Conservation (phyloP, 495 filamentous ascomycete genomes). For the Sabuloglossum arenarium region DNA sequence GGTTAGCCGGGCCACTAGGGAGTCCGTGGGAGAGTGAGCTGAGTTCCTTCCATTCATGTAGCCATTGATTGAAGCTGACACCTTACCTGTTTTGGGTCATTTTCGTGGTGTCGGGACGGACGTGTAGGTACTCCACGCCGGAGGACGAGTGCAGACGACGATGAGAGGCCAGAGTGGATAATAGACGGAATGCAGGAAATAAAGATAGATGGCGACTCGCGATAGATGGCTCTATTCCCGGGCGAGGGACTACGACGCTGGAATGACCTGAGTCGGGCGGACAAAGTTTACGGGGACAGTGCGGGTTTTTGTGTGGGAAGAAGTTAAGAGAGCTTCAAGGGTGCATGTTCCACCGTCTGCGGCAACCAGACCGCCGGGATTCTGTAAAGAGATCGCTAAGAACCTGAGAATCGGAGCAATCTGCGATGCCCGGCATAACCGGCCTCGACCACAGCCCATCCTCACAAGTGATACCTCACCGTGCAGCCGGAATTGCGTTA, state of each 20-base stretch:
- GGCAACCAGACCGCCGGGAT: not conserved
- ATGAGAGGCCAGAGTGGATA: not conserved
- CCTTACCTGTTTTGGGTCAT: not conserved
- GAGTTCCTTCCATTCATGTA: not conserved
- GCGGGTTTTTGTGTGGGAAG: conserved; percentile 2
- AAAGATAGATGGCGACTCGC: not conserved
- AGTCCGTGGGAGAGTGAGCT: not conserved
- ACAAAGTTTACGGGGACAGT: not conserved
- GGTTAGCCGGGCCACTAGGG: conserved; percentile 13
- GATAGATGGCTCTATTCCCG: not conserved
- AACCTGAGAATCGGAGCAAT: conserved; percentile 2
- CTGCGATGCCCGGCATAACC: conserved; percentile 2
- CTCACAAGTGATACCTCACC: conserved; percentile 2
- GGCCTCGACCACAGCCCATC: not conserved
- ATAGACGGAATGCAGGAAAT: not conserved
- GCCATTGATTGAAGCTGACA: not conserved
- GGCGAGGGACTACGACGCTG: not conserved
- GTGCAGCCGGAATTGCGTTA: conserved; percentile 1
- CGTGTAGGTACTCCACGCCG: not conserved
- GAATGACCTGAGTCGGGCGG: not conserved
- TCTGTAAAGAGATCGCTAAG: conserved; percentile 2
- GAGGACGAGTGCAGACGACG: not conserved
- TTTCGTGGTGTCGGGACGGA: too few relatives aligned
- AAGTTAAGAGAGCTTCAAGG: not conserved
- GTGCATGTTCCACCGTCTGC: not conserved